Evolutionary conservation across 495 filamentous ascomycete genomes (phyloP), one percentile per base, ranked within the genome.

Genomic region (Xylaria bambusicola): DNA sequence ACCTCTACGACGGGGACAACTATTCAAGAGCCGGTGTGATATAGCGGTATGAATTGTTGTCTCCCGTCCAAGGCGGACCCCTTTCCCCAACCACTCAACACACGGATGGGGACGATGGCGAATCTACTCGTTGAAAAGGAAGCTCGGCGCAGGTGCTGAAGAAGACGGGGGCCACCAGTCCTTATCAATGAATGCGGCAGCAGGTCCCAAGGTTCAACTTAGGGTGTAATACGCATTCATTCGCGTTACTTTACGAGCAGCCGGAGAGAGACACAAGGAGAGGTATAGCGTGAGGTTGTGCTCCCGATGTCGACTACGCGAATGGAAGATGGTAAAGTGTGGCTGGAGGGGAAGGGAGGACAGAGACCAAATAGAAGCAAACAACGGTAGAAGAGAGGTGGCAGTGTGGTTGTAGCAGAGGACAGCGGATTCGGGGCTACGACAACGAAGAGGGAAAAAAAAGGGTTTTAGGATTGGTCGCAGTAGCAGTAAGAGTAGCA

Each of bases 381-480:
- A 38, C 36, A 38, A 38, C 24, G n/a, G 27, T 35, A 35, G 17
- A 51, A 29, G 36, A n/a, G 31, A 38, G 36, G 8, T 47, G 45
- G 45, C 18, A 47, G 23, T 6, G 52, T 31, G 24, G 52, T 18
- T 15, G 35, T 27, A 27, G 50, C n/a, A 40, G 36, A 40, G 12
- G 3, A 15, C 12, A 40, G 36, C 15, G 41, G n/a, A 2, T 41
- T 45, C 40, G 49, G 56, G 29, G 49, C 38, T 29, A 26, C 57
- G 49, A 23, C 57, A 35, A 47, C 49, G 40, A 47, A 38, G 49
- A 53, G 27, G 41, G 40, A 20, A 42, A 13, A 48, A 49, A 21
- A 53, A 53, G 51, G 36, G 56, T 31, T 47, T 42, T 53, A 60
- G 57, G 48, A 48, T 53, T 53, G 57, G 52, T 24, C 40, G 36